phyloP scores from a whole-genome alignment of 2,329 filamentous ascomycete species.

The Pleurostoma richardsiae region DNA sequence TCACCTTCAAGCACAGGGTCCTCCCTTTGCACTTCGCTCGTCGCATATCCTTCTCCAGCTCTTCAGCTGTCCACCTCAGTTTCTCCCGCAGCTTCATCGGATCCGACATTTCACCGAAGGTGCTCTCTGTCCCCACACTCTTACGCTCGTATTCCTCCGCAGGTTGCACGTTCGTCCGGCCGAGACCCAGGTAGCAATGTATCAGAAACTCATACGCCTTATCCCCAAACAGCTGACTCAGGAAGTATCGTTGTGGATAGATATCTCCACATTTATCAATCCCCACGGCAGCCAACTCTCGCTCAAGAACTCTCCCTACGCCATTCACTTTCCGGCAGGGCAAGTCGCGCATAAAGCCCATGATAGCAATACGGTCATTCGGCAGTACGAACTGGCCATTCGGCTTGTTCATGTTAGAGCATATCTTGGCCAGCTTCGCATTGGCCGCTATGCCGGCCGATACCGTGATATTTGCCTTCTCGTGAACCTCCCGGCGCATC shows the following conservation, averaged over 20 bases:
- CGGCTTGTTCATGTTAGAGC: constrained; percentile 92
- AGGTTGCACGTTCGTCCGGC: constrained; percentile 78
- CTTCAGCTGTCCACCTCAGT: constrained; percentile 73
- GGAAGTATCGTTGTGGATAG: constrained; percentile 66
- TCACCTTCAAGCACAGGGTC: constrained; percentile 89
- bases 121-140: constrained; percentile 89
- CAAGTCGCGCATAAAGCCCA: constrained; percentile 79
- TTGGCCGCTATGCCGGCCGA: constrained; percentile 94
- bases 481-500: constrained; percentile 70
- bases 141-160: constrained; percentile 89
- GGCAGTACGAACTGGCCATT: constrained; percentile 83
- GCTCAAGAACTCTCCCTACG: constrained; percentile 88
- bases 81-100: constrained; percentile 67
- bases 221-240: constrained; percentile 79
- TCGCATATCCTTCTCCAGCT: constrained; percentile 79
- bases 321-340: constrained; percentile 91
- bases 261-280: constrained; percentile 87
- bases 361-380: constrained; percentile 67
- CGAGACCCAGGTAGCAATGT: constrained; percentile 78
- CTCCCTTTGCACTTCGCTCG: constrained; percentile 79
- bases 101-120: constrained; percentile 75
- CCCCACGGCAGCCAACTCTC: constrained; percentile 82
- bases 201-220: constrained; percentile 88
- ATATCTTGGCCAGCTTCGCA: constrained; percentile 89
- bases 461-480: constrained; percentile 77